Base-by-base conservation (phyloP, 2,329 filamentous ascomycete genomes). In the Monosporascus sp. region DNA sequence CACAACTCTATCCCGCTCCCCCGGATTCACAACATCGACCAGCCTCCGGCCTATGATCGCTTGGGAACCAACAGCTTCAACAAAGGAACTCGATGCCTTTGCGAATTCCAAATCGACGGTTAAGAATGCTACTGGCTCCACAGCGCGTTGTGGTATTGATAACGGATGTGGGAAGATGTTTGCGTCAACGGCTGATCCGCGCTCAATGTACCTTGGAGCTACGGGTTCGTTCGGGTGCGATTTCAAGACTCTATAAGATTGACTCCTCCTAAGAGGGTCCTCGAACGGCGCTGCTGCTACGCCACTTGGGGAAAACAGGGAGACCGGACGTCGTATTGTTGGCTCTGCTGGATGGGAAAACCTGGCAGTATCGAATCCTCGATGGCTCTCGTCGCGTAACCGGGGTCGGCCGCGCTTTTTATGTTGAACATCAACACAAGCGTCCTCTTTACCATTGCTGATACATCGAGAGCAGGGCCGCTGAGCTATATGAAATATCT, bases 321-420 rank as follows among this genome's bases (percentile, higher is more conserved):
- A 78, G 28, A 79, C 58, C 11, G 80, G 78, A 57, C 80, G 74
- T 60, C 79, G 77, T 58, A 70, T 66, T 31, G 70, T 68, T 51
- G 71, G 67, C 62, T 81, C 79, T 53, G 73, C 67, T 11, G 72
- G 68, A 55, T 75, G 74, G 46, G 74, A 69, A 54, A 75, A 77
- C 54, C 78, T 74, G 3, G 74, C 66, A 17, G 73, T 67, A 54
- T 85, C 83, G 61, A 80, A 85, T 58, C 82, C 77, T 48, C 78
- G 65, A 58, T 86, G 82, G 61, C 81, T 76, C 55, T 89, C 87
- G 65, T 93, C 89, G 62, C 89, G 82, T 60, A 94, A 74, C 58
- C 89, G 80, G 55, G 89, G 89, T 48, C 89, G 80, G 43, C 89
- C 89, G 62, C 89, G 78, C 69, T 93, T 94, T 71, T 93, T 94